Percentiles rank a stretch among this genome's conserved stretches.
Conservation (phyloP, 2,329 filamentous ascomycete species). For the Aphanoascus verrucosus region DNA sequence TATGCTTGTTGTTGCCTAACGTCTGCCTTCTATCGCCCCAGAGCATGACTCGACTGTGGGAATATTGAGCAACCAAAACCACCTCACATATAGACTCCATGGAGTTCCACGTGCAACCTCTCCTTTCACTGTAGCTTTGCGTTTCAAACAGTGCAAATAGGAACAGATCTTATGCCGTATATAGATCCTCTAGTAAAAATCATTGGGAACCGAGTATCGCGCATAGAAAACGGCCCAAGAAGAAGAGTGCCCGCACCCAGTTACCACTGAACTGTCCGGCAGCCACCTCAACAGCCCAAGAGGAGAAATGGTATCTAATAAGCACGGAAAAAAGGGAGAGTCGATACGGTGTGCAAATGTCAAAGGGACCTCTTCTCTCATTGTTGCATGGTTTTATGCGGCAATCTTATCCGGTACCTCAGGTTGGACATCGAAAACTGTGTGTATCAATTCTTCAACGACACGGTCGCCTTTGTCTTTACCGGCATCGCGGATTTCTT, state of each 20-base stretch:
- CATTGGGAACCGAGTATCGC: neutral
- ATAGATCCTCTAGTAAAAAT: neutral
- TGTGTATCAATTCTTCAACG: slow-evolving; percentile 68
- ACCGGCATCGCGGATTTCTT: slow-evolving; percentile 70
- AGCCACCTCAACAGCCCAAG: neutral
- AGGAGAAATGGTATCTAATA: slow-evolving; percentile 1
- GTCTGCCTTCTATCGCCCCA: too few relatives aligned
- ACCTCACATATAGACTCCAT: too few relatives aligned
- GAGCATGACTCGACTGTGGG: too few relatives aligned
- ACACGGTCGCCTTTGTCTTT: slow-evolving; percentile 70
- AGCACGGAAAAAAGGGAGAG: neutral
- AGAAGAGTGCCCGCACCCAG: neutral
- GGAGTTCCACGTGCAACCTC: too few relatives aligned
- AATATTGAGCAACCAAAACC: too few relatives aligned
- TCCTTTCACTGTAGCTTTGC: too few relatives aligned
- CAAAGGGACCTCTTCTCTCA: neutral
- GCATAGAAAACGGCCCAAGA: neutral
- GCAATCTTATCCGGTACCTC: slow-evolving; percentile 45
- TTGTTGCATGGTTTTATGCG: neutral
- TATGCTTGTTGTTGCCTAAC: too few relatives aligned
- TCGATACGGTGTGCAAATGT: neutral
- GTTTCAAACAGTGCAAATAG: too few relatives aligned
- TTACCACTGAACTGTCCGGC: neutral
- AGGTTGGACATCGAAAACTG: slow-evolving; percentile 76
- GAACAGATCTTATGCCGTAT: too few relatives aligned